phyloP scores from a whole-genome alignment of 495 filamentous ascomycete species.

The Parmelia sp. region DNA sequence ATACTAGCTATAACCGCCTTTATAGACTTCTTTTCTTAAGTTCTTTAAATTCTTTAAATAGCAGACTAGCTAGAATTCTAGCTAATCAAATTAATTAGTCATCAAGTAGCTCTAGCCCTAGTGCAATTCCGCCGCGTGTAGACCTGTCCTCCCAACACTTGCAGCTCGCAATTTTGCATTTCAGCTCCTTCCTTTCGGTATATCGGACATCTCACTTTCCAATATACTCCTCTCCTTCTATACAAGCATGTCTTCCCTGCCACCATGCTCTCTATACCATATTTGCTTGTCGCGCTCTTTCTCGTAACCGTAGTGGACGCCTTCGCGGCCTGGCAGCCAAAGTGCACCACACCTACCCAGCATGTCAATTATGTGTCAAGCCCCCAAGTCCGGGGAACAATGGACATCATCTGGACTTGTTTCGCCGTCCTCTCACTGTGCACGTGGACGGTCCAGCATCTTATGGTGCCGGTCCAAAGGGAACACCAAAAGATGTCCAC shows the following conservation, averaged over 20 bases:
- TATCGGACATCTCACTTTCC: too few species aligned
- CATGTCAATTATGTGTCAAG: background rate
- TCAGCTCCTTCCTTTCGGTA: too few species aligned
- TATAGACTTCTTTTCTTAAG: too few species aligned
- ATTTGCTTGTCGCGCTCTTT: background rate
- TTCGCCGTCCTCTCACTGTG: constrained; percentile 13
- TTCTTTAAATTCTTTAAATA: too few species aligned
- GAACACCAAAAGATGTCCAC: constrained; percentile 3
- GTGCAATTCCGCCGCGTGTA: too few species aligned
- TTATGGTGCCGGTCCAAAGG: constrained; percentile 1
- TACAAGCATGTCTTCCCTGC: background rate
- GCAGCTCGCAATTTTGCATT: too few species aligned
- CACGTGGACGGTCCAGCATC: constrained; percentile 19
- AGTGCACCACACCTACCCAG: constrained; percentile 12
- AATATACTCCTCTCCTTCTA: background rate
- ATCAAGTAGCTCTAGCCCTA: too few species aligned
- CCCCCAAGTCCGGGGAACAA: constrained; percentile 15
- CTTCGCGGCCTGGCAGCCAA: constrained; percentile 8
- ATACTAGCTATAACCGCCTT: too few species aligned
- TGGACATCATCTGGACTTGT: constrained; percentile 18
- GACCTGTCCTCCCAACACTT: too few species aligned
- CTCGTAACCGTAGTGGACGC: constrained; percentile 1
- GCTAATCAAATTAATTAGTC: too few species aligned
- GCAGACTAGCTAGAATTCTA: too few species aligned
- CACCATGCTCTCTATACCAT: background rate